Evolutionary conservation across 305 asterid species (phyloP).

Genomic region (Petunia hybrid): DNA sequence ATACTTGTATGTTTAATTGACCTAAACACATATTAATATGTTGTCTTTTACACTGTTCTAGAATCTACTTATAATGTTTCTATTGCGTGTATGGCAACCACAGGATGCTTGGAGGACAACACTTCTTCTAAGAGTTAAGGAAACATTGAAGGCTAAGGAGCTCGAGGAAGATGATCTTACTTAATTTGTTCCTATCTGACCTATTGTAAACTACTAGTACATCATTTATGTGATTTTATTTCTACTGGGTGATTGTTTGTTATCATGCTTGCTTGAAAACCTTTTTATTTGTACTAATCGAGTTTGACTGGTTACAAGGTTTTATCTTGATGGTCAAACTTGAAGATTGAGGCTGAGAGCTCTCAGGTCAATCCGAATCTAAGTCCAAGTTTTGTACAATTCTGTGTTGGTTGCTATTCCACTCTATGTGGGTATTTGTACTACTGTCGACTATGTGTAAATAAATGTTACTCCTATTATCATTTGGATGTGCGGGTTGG

Average conservation of each 20-base stretch:
- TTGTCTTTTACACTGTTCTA: background rate
- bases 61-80: constrained; percentile 12
- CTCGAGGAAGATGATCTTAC: constrained; percentile 92
- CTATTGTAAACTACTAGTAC: constrained; percentile 25
- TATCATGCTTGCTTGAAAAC: constrained; percentile 21
- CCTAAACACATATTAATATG: background rate
- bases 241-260: constrained; percentile 24
- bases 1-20: background rate
- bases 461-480: background rate
- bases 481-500: background rate
- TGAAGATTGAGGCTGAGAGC: constrained; percentile 7
- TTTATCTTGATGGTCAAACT: background rate
- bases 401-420: background rate
- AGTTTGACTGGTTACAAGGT: constrained; percentile 1
- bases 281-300: constrained; percentile 20
- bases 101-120: constrained; percentile 97
- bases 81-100: constrained; percentile 6
- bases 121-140: constrained; percentile 90
- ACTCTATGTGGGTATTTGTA: constrained; percentile 8
- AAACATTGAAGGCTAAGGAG: constrained; percentile 89
- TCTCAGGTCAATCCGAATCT: background rate
- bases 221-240: constrained; percentile 26
- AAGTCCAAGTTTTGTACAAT: constrained; percentile 20
- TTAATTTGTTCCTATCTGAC: constrained; percentile 37
- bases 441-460: constrained; percentile 4